Evolutionary conservation across 345 rosid genomes (phyloP).

Genomic region (Ailanthus altissimus): DNA sequence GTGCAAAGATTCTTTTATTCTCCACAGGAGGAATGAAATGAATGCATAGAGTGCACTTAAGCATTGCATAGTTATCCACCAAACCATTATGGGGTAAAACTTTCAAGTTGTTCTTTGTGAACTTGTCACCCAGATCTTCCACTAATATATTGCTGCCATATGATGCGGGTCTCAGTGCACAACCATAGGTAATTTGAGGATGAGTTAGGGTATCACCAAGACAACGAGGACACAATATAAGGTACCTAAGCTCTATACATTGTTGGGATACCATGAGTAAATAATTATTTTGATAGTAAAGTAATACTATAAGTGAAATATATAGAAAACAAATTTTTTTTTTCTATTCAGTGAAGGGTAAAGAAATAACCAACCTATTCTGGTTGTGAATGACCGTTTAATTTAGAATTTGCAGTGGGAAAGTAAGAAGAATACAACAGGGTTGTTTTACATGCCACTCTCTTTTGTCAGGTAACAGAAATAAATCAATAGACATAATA

Average conservation of each 20-base stretch:
- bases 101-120: not conserved
- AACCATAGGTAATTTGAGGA: not conserved
- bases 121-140: not conserved
- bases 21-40: not conserved
- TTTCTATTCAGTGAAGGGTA: not conserved
- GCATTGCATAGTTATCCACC: not conserved
- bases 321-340: not conserved
- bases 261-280: not conserved
- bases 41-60: not conserved
- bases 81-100: not conserved
- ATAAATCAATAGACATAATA: not conserved
- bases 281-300: not conserved
- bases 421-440: not conserved
- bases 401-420: not conserved
- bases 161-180: not conserved
- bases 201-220: not conserved
- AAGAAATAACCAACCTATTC: not conserved
- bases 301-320: no score
- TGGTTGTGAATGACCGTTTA: not conserved
- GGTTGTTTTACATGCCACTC: not conserved
- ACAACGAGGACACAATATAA: not conserved
- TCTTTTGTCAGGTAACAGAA: not conserved
- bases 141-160: not conserved
- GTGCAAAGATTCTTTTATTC: not conserved
- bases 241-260: not conserved